phyloP scores from a whole-genome alignment of 1,284 basidiomycete species.

The Cryptococcus neoformans region DNA sequence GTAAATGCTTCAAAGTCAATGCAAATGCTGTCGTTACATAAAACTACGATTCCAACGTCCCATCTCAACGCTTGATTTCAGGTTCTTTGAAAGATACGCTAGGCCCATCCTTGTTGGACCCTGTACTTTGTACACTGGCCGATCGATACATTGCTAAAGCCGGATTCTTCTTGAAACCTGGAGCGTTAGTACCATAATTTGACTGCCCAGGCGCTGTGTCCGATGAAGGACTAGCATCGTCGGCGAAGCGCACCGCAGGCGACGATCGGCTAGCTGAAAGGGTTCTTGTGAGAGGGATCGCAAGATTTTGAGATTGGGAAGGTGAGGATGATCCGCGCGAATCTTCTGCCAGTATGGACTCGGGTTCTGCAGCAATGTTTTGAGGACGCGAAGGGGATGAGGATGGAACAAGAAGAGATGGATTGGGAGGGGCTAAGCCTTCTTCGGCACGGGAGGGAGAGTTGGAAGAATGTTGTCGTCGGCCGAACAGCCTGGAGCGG shows the following conservation, averaged over 20 bases:
- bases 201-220: slow-evolving; percentile 38
- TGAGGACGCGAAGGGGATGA: neutral
- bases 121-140: slow-evolving; percentile 26
- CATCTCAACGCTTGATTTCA: slow-evolving; percentile 4
- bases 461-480: slow-evolving; percentile 1
- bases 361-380: slow-evolving; percentile 12
- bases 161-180: slow-evolving; percentile 41
- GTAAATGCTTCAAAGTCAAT: neutral
- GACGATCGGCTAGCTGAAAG: slow-evolving; percentile 11
- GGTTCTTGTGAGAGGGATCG: slow-evolving; percentile 11
- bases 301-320: neutral
- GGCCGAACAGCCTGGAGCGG: slow-evolving; percentile 1
- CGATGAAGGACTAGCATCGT: slow-evolving; percentile 25
- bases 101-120: slow-evolving; percentile 10
- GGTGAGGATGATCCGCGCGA: neutral
- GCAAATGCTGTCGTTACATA: neutral
- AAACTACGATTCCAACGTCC: neutral
- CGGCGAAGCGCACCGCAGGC: slow-evolving; percentile 39
- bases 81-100: slow-evolving; percentile 28
- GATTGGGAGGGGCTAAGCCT: slow-evolving; percentile 3
- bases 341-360: neutral
- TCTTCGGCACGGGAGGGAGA: slow-evolving; percentile 15
- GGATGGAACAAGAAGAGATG: neutral
- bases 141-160: slow-evolving; percentile 40
- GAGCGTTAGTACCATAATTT: slow-evolving; percentile 37